These are phyloP conservation scores for Stipa capillata DNA, from an alignment of 176 grass and related monocot species.

Conservation along the genomic window DNA sequence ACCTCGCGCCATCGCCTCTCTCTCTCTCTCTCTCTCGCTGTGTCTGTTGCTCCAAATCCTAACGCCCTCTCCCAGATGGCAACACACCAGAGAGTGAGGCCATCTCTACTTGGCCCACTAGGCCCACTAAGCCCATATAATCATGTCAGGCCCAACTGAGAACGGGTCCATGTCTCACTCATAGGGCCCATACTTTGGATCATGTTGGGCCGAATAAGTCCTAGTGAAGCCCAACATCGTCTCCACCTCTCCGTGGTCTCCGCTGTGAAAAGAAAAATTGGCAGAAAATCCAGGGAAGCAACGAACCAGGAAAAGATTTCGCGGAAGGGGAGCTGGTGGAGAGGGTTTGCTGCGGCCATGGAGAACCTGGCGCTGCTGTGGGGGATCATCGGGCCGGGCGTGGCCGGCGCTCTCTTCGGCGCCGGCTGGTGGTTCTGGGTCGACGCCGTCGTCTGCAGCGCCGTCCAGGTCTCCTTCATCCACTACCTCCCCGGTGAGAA, in stretches of 20 bases:
- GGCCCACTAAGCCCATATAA: too few species aligned
- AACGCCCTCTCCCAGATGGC: background rate
- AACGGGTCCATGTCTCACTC: background rate
- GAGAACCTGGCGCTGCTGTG: conserved; percentile 67
- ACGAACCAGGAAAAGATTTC: background rate
- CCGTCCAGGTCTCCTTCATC: conserved; percentile 73
- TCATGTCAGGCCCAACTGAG: background rate
- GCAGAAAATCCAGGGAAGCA: background rate
- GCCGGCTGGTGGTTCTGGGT: conserved; percentile 98
- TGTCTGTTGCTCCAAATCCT: background rate
- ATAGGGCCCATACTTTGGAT: too few species aligned
- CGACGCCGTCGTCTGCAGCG: conserved; percentile 91
- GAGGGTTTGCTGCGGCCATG: conserved; percentile 28
- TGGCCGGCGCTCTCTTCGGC: conserved; percentile 85
- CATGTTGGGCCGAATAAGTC: background rate
- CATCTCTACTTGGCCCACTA: background rate
- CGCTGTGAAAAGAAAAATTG: background rate
- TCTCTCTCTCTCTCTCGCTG: too few species aligned
- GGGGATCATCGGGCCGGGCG: conserved; percentile 77
- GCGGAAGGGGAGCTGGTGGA: conserved; percentile 16
- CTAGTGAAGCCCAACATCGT: background rate
- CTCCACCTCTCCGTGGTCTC: background rate
- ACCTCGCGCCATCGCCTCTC: conserved; percentile 21
- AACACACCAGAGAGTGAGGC: background rate
- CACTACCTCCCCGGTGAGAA: conserved; percentile 88